Evolutionary conservation across 331 rosid genomes (phyloP).

Genomic region (Dryas integrifolia): DNA sequence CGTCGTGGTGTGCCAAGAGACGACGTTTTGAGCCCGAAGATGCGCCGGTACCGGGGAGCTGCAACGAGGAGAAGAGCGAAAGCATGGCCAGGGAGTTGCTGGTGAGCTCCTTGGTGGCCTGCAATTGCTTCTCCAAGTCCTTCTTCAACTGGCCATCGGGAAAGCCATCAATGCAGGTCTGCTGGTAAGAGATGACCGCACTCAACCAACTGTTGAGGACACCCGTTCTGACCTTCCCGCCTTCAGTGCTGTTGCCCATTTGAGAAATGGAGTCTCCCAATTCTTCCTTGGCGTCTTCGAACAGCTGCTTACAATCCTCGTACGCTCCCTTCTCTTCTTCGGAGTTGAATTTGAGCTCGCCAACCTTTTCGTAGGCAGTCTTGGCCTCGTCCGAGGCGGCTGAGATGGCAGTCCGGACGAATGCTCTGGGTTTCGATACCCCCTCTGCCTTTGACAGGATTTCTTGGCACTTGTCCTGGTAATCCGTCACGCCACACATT

Average conservation of each 20-base stretch:
- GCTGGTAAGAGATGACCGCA: slow-evolving; percentile 74
- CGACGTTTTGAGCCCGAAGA: slow-evolving; percentile 21
- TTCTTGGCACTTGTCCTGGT: slow-evolving; percentile 48
- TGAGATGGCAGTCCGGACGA: slow-evolving; percentile 44
- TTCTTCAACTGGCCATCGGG: slow-evolving; percentile 52
- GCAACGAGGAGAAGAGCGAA: slow-evolving; percentile 32
- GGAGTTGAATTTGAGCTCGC: slow-evolving; percentile 19
- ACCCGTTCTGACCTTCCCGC: slow-evolving; percentile 28
- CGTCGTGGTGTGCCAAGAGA: slow-evolving; percentile 36
- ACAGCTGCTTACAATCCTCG: slow-evolving; percentile 62
- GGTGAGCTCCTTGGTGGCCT: slow-evolving; percentile 43
- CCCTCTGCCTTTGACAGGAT: slow-evolving; percentile 35
- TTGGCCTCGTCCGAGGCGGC: slow-evolving; percentile 40
- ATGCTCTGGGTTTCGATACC: slow-evolving; percentile 45
- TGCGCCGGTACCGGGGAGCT: neutral
- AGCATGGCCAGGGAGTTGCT: slow-evolving; percentile 82
- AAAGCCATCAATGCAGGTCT: slow-evolving; percentile 76
- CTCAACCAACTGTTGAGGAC: slow-evolving; percentile 77
- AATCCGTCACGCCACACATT: slow-evolving; percentile 53
- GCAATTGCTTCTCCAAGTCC: slow-evolving; percentile 32
- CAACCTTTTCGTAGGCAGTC: slow-evolving; percentile 40
- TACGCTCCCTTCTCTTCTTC: slow-evolving; percentile 55
- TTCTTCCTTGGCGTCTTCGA: slow-evolving; percentile 56
- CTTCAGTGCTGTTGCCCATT: neutral
- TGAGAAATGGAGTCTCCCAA: slow-evolving; percentile 30